Percentiles rank a stretch among this genome's conserved stretches.
These are phyloP conservation scores for Proliferodiscus dingleyae DNA, from an alignment of 2,329 filamentous ascomycete species.

Conservation along the genomic window DNA sequence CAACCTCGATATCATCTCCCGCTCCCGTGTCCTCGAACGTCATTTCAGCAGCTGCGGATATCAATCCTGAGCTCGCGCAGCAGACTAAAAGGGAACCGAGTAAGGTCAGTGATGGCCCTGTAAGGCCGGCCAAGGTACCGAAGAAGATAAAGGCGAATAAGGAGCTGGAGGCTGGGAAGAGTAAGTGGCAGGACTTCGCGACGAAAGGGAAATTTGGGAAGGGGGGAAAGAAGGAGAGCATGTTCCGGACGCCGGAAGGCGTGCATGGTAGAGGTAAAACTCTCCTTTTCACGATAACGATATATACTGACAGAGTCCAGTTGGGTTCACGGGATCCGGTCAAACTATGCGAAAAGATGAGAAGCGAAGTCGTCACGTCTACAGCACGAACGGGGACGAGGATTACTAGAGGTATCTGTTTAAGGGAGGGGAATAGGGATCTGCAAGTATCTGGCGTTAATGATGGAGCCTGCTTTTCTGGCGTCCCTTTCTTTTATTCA, in stretches of 20 bases:
- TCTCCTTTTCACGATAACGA: background rate
- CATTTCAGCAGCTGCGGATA: constrained; percentile 40
- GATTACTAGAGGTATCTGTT: constrained; percentile 36
- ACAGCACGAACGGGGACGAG: constrained; percentile 70
- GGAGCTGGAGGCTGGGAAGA: constrained; percentile 85
- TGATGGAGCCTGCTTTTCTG: constrained; percentile 27
- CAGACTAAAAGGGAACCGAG: constrained; percentile 59
- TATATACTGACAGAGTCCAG: constrained; percentile 45
- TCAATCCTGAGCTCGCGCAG: constrained; percentile 60
- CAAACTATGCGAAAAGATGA: constrained; percentile 94
- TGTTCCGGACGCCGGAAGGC: constrained; percentile 90
- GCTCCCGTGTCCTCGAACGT: constrained; percentile 35
- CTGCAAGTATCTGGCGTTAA: constrained; percentile 31
- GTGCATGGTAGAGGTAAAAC: constrained; percentile 75
- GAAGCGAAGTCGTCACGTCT: constrained; percentile 76
- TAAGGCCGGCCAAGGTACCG: constrained; percentile 61
- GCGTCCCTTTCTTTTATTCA: constrained; percentile 12
- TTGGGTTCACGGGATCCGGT: constrained; percentile 93
- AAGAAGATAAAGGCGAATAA: constrained; percentile 91
- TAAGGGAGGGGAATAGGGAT: constrained; percentile 31
- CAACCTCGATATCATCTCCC: constrained; percentile 39
- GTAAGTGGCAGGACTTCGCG: constrained; percentile 91
- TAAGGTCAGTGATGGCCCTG: constrained; percentile 55
- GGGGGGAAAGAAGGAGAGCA: constrained; percentile 78
- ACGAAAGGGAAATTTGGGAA: constrained; percentile 69